These are phyloP conservation scores for Beauveria medogensis DNA, from an alignment of 2,329 filamentous ascomycete species.

Conservation along the genomic window DNA sequence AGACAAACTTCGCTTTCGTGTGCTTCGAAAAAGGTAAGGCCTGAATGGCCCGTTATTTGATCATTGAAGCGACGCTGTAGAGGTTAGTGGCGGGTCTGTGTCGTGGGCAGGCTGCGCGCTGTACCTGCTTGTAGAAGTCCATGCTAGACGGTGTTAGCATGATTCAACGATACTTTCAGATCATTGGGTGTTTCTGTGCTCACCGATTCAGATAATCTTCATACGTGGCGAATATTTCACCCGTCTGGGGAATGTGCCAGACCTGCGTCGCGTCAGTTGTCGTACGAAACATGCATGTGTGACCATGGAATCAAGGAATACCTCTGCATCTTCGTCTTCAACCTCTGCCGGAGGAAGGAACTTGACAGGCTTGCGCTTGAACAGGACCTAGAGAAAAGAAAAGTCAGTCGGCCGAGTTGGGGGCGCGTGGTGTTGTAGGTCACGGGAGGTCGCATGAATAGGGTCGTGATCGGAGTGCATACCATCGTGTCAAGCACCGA, in stretches of 20 bases:
- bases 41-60: constrained; percentile 89
- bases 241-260: constrained; percentile 84
- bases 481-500: neutral
- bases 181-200: constrained; percentile 22
- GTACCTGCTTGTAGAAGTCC: constrained; percentile 88
- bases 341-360: constrained; percentile 64
- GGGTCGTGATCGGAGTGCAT: neutral
- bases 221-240: constrained; percentile 82
- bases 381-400: constrained; percentile 62
- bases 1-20: constrained; percentile 75
- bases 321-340: constrained; percentile 77
- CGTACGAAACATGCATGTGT: constrained; percentile 11
- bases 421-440: neutral
- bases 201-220: constrained; percentile 81
- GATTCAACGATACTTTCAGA: neutral
- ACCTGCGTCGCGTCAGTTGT: constrained; percentile 49
- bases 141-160: constrained; percentile 44
- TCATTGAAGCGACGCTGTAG: constrained; percentile 79
- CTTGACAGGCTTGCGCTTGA: constrained; percentile 90
- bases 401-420: neutral
- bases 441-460: neutral
- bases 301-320: constrained; percentile 33
- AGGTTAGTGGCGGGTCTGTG: constrained; percentile 6
- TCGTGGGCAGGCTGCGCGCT: constrained; percentile 18
- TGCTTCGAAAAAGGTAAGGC: constrained; percentile 86